Percentiles rank a stretch among this genome's conserved stretches.
phyloP scores from a whole-genome alignment of 148 eudicot genomes.

The Salicornia ramosissima region DNA sequence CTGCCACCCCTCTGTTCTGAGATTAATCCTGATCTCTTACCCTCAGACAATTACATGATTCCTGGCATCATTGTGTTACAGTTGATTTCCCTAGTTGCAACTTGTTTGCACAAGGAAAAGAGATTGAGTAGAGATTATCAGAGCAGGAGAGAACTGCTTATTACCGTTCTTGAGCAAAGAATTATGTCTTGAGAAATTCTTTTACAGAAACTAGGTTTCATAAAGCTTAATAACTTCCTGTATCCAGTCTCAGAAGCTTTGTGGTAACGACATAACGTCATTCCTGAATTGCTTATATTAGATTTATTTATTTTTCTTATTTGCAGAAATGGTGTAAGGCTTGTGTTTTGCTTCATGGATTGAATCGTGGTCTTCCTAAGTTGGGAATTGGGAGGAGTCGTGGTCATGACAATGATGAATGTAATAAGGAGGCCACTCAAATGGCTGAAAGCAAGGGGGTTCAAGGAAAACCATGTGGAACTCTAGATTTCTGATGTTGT shows the following conservation, averaged over 20 bases:
- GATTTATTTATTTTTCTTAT: background rate
- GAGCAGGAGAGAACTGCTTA: background rate
- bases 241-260: background rate
- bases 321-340: slow-evolving; percentile 98
- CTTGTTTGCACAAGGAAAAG: background rate
- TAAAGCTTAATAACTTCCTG: background rate
- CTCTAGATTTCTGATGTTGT: slow-evolving; percentile 61
- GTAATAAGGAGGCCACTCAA: slow-evolving; percentile 28
- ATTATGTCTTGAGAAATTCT: background rate
- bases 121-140: background rate
- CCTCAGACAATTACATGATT: background rate
- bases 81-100: background rate
- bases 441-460: slow-evolving; percentile 47
- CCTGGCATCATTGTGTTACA: background rate
- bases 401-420: slow-evolving; percentile 31
- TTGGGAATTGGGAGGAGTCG: slow-evolving; percentile 79
- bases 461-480: slow-evolving; percentile 80
- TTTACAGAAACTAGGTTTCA: background rate
- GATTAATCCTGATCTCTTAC: background rate
- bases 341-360: slow-evolving; percentile 86
- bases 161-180: background rate
- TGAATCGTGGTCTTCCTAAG: slow-evolving; percentile 91
- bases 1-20: background rate
- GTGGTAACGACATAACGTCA: background rate
- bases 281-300: slow-evolving; percentile 7